phyloP scores from a whole-genome alignment of 257 asterid genomes.

The Mentha longifolia region DNA sequence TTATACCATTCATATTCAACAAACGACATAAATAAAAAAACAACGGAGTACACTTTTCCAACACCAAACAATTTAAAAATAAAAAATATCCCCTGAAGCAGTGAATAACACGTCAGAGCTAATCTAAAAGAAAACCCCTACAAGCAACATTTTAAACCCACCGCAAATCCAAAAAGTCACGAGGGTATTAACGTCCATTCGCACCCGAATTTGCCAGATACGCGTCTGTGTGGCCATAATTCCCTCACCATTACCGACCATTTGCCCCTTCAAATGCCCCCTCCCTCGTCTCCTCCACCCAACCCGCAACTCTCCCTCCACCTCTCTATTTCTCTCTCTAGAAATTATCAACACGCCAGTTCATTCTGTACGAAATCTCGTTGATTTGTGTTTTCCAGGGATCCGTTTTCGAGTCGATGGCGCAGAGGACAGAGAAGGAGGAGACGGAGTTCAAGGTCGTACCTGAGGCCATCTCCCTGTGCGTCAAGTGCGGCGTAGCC shows the following conservation, averaged over 20 bases:
- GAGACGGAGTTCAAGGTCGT: conserved; percentile 81
- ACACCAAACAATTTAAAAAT: conserved; percentile 3
- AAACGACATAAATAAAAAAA: too few species aligned
- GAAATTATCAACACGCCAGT: too few species aligned
- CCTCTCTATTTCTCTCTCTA: conserved; percentile 26
- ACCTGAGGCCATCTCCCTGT: conserved; percentile 67
- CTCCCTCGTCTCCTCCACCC: conserved; percentile 24
- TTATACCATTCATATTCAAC: too few species aligned
- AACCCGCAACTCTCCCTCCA: conserved; percentile 27
- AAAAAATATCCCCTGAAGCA: conserved; percentile 21
- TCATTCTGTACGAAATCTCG: background rate
- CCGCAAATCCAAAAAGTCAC: conserved; percentile 36
- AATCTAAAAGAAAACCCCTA: too few species aligned
- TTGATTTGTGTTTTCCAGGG: background rate
- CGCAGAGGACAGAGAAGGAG: conserved; percentile 86
- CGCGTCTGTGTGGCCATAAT: conserved; percentile 70
- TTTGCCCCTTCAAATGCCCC: conserved; percentile 41
- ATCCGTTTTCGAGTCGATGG: conserved; percentile 46
- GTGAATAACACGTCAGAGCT: conserved; percentile 50
- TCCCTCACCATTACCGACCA: conserved; percentile 58
- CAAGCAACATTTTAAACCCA: conserved; percentile 19
- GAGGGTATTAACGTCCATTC: conserved; percentile 48
- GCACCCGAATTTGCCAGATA: conserved; percentile 43
- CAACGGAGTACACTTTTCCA: background rate
- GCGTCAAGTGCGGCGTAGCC: conserved; percentile 70